phyloP scores from a whole-genome alignment of 2,329 filamentous ascomycete genomes.

The Aureobasidium sp. region DNA sequence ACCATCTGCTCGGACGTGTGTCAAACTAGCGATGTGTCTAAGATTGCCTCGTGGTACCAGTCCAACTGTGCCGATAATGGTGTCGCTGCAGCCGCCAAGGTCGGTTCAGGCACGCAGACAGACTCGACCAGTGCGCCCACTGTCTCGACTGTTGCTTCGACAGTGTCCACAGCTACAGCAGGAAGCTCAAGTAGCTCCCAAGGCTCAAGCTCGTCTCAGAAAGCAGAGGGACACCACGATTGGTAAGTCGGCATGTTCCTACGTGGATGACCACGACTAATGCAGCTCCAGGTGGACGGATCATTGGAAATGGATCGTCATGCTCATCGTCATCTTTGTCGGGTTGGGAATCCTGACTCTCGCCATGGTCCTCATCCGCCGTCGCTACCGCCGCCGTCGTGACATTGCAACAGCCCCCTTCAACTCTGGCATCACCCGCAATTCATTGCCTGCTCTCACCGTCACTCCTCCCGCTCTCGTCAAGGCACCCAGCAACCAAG shows the following conservation, averaged over 20 bases:
- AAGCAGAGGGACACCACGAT: slow-evolving; percentile 10
- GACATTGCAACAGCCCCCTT: slow-evolving; percentile 47
- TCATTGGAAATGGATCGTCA: slow-evolving; percentile 85
- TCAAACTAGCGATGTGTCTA: slow-evolving; percentile 55
- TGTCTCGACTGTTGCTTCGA: slow-evolving; percentile 19
- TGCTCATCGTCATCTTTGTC: slow-evolving; percentile 79
- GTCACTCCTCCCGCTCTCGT: slow-evolving; percentile 10
- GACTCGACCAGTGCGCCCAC: slow-evolving; percentile 7
- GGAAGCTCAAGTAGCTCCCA: slow-evolving; percentile 33
- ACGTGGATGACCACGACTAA: background rate
- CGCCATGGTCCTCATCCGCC: slow-evolving; percentile 75
- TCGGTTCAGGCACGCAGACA: slow-evolving; percentile 22
- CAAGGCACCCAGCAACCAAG: slow-evolving; percentile 13
- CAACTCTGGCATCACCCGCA: slow-evolving; percentile 42
- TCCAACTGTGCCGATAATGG: slow-evolving; percentile 64
- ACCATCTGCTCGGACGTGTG: slow-evolving; percentile 67
- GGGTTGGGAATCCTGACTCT: slow-evolving; percentile 74
- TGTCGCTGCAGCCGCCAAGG: slow-evolving; percentile 36
- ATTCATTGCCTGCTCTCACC: slow-evolving; percentile 22
- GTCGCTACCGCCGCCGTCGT: slow-evolving; percentile 76
- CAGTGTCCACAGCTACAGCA: slow-evolving; percentile 16
- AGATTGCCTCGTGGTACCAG: slow-evolving; percentile 76
- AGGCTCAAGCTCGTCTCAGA: slow-evolving; percentile 30
- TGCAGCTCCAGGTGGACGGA: slow-evolving; percentile 63
- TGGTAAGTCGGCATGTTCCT: slow-evolving; percentile 26